Evolutionary conservation across 2,329 filamentous ascomycete species (phyloP).

Genomic region (Ophiostoma sp.): DNA sequence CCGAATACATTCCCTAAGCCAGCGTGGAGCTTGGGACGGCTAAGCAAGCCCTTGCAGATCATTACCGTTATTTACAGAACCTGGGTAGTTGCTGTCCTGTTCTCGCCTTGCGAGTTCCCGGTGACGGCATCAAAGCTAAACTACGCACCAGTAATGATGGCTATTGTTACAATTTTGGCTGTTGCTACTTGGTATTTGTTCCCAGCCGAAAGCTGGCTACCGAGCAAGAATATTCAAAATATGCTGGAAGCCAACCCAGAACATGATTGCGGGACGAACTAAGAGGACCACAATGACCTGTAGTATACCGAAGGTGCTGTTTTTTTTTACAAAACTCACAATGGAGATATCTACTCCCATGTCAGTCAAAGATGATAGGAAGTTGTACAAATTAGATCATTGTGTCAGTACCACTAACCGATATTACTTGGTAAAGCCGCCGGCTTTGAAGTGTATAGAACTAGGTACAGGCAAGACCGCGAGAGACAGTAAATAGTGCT

Average conservation of each 20-base stretch:
- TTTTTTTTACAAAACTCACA: too few species aligned
- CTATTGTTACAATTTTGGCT: constrained; percentile 23
- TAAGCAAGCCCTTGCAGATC: constrained; percentile 23
- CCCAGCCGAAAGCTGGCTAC: constrained; percentile 22
- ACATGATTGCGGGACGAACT: not conserved
- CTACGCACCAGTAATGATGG: constrained; percentile 25
- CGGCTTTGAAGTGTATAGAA: too few species aligned
- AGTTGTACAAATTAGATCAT: too few species aligned
- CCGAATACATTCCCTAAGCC: constrained; percentile 22
- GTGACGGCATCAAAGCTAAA: constrained; percentile 22
- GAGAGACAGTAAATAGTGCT: too few species aligned
- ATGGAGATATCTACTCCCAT: too few species aligned
- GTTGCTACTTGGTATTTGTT: constrained; percentile 22
- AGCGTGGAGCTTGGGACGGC: constrained; percentile 22
- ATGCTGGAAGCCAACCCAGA: constrained; percentile 16
- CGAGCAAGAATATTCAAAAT: constrained; percentile 20
- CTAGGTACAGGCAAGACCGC: too few species aligned
- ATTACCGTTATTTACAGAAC: constrained; percentile 21
- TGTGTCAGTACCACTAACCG: too few species aligned
- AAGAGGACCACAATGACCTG: not conserved
- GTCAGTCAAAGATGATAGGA: too few species aligned
- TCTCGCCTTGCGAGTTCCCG: constrained; percentile 23
- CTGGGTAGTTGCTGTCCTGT: constrained; percentile 23
- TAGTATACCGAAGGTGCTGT: not conserved
- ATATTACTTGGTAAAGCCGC: too few species aligned